These are phyloP conservation scores for Asclepias syriaca DNA, from an alignment of 257 asterid genomes.

Conservation along the genomic window DNA sequence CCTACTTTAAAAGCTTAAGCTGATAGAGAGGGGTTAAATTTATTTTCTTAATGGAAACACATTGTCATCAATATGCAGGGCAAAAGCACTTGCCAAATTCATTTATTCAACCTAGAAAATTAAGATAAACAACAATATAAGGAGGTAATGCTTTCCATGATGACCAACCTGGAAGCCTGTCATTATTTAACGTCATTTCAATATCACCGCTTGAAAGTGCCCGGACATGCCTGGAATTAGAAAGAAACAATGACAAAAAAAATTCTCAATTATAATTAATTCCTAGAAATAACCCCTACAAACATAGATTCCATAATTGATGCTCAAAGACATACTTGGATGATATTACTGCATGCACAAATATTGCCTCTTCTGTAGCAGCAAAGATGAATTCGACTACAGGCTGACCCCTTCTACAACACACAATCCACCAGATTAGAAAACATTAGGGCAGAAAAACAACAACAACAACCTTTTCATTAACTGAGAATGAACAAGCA, in stretches of 20 bases:
- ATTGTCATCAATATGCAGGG: background rate
- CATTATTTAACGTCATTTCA: constrained; percentile 54
- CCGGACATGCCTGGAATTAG: constrained; percentile 67
- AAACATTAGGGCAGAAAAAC: constrained; percentile 18
- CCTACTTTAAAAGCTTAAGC: too few species aligned
- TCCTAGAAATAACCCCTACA: constrained; percentile 13
- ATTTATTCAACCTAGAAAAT: background rate
- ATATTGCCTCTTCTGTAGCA: constrained; percentile 90
- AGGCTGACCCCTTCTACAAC: constrained; percentile 91
- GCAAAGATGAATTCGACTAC: constrained; percentile 90
- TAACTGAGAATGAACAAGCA: background rate
- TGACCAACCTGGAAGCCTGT: constrained; percentile 61
- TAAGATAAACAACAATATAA: constrained; percentile 9
- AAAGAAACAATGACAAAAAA: constrained; percentile 6
- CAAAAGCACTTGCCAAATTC: background rate
- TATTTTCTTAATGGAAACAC: background rate
- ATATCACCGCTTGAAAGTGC: constrained; percentile 78
- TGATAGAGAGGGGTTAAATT: too few species aligned
- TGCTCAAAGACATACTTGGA: constrained; percentile 54
- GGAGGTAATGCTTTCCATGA: background rate
- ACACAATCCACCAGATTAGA: constrained; percentile 23
- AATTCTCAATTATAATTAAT: constrained; percentile 6
- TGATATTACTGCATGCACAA: constrained; percentile 86
- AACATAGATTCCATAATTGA: constrained; percentile 9
- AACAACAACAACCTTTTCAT: background rate